These are phyloP conservation scores for Uronychia setigera DNA, from an alignment of 73 alveolate species.

Conservation along the genomic window DNA sequence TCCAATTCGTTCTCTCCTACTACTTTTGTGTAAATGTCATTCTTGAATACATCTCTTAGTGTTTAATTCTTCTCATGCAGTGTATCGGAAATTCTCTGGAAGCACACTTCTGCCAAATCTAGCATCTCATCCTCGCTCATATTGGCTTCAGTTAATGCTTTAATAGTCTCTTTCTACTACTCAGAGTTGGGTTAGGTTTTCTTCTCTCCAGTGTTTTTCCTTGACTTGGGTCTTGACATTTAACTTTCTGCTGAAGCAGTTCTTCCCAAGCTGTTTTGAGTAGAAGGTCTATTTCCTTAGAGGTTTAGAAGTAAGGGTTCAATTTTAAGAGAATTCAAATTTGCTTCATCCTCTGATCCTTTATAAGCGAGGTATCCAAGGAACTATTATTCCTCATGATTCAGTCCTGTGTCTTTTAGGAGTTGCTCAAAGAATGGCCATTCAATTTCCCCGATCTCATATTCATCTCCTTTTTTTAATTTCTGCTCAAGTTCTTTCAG, in stretches of 20 bases:
- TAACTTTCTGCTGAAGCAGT: neutral
- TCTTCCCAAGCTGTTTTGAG: neutral
- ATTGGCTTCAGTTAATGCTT: neutral
- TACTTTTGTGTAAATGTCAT: neutral
- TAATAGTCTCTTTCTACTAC: neutral
- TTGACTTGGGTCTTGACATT: neutral
- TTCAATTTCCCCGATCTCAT: neutral
- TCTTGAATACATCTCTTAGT: slow-evolving; percentile 6
- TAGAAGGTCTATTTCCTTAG: neutral
- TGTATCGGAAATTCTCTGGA: slow-evolving; percentile 33
- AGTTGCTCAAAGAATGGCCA: neutral
- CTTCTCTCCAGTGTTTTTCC: neutral
- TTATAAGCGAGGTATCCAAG: neutral
- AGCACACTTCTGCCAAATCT: slow-evolving; percentile 53
- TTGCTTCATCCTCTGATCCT: neutral
- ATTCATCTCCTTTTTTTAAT: neutral
- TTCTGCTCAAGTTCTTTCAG: neutral
- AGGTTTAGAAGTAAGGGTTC: too few species aligned
- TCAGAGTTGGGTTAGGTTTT: neutral
- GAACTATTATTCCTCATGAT: neutral
- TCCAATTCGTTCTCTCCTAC: neutral
- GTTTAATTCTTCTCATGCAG: slow-evolving; percentile 9
- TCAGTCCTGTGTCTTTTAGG: neutral
- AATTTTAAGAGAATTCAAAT: neutral
- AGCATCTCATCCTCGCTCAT: slow-evolving; percentile 54